These are phyloP conservation scores for Cutaneotrichosporon sp. DNA, from an alignment of 1,284 basidiomycete species.

Conservation along the genomic window DNA sequence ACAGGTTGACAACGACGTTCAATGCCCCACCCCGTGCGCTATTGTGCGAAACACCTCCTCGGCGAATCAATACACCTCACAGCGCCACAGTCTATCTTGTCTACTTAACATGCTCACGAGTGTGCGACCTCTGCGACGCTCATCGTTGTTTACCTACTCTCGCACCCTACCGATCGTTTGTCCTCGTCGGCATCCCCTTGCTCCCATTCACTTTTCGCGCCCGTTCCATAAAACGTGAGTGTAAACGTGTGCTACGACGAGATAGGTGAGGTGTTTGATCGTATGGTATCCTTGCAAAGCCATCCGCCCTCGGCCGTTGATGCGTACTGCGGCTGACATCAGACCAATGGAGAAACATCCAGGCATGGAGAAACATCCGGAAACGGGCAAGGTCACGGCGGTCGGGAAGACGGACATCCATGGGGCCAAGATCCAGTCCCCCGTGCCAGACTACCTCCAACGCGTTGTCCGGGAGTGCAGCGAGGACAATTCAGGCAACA, in stretches of 20 bases:
- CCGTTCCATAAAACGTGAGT: not conserved
- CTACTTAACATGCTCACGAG: too few relatives aligned
- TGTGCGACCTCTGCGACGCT: too few relatives aligned
- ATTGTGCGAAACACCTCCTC: too few relatives aligned
- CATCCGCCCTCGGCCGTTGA: not conserved
- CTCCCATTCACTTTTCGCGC: not conserved
- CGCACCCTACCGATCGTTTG: not conserved
- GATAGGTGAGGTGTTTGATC: not conserved
- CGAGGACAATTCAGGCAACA: not conserved
- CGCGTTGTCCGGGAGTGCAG: not conserved
- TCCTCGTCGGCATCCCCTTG: not conserved
- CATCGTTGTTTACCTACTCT: not conserved
- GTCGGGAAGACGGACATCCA: not conserved
- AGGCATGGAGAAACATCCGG: too few relatives aligned
- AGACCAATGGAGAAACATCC: too few relatives aligned
- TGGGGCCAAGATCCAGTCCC: not conserved
- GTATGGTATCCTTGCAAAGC: not conserved
- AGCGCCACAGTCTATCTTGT: too few relatives aligned
- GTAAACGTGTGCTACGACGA: too few relatives aligned
- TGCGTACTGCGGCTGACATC: too few relatives aligned
- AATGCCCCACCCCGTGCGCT: too few relatives aligned
- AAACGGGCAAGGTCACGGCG: not conserved
- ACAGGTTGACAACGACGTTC: too few relatives aligned
- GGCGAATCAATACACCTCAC: too few relatives aligned
- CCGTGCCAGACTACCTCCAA: conserved; percentile 3